Evolutionary conservation across 2,329 filamentous ascomycete species (phyloP).

Genomic region (Capronia epimyces): DNA sequence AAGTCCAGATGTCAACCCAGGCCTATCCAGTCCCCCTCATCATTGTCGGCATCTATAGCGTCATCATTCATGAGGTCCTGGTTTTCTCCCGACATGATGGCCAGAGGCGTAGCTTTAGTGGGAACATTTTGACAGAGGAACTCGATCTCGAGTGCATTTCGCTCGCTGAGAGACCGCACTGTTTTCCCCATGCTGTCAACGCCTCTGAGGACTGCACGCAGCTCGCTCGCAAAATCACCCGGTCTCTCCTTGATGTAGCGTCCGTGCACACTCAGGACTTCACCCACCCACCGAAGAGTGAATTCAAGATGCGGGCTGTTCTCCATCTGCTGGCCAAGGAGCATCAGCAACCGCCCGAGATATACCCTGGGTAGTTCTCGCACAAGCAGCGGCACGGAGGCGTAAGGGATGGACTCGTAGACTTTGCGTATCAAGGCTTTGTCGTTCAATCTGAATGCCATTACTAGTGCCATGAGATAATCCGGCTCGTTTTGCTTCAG

Average conservation of each 20-base stretch:
- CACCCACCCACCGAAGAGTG: constrained; percentile 87
- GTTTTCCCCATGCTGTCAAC: constrained; percentile 59
- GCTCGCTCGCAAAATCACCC: constrained; percentile 73
- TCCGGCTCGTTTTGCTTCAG: constrained; percentile 68
- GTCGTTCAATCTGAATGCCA: constrained; percentile 95
- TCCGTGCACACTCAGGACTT: constrained; percentile 73
- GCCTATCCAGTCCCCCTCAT: constrained; percentile 26
- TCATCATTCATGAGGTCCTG: constrained; percentile 4
- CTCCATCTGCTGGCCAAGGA: constrained; percentile 81
- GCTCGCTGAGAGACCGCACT: constrained; percentile 32
- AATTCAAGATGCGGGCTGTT: constrained; percentile 92
- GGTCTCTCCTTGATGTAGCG: constrained; percentile 76
- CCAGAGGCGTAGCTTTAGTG: neutral
- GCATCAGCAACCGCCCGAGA: constrained; percentile 74
- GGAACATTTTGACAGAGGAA: constrained; percentile 24
- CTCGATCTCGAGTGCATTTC: constrained; percentile 32
- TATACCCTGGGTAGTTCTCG: constrained; percentile 78
- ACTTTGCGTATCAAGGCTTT: constrained; percentile 73
- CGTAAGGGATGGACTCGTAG: constrained; percentile 73
- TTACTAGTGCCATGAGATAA: constrained; percentile 86
- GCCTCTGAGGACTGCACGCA: constrained; percentile 75
- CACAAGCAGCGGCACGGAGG: constrained; percentile 71
- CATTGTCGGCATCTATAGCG: constrained; percentile 9
- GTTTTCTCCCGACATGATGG: neutral
- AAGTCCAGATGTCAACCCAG: constrained; percentile 16